phyloP scores from a whole-genome alignment of 495 filamentous ascomycete genomes.

The Neurospora sp. region DNA sequence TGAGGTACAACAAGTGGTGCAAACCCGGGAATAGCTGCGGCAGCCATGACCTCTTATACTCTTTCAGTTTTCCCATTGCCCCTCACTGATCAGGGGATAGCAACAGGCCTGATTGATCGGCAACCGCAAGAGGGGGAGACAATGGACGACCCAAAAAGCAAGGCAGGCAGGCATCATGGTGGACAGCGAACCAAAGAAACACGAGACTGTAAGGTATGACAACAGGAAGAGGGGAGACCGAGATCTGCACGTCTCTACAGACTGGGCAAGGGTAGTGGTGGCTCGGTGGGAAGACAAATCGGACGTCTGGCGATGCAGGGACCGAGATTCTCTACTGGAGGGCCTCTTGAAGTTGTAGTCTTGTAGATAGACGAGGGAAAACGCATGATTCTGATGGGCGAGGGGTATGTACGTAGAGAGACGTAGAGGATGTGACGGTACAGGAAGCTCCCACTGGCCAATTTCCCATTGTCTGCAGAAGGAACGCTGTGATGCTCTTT shows the following conservation, averaged over 20 bases:
- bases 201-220: not conserved
- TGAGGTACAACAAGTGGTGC: not conserved
- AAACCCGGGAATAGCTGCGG: not conserved
- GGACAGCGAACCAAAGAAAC: constrained; percentile 1
- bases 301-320: not conserved
- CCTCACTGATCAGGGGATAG: not conserved
- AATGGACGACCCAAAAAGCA: not conserved
- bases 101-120: not conserved
- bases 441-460: not conserved
- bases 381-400: constrained; percentile 8
- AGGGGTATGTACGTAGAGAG: not conserved
- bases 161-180: not conserved
- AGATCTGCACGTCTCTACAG: constrained; percentile 2
- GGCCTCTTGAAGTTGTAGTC: not conserved
- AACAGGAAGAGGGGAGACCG: not conserved
- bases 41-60: not conserved
- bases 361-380: not conserved
- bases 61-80: not conserved
- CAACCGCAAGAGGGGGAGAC: not conserved
- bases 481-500: not conserved
- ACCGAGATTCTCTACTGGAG: not conserved
- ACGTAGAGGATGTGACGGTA: not conserved
- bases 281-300: not conserved
- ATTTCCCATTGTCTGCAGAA: not conserved
- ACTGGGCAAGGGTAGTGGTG: not conserved